Base-by-base conservation (phyloP, 2,329 filamentous ascomycete species). In the Microdochium bolleyi region DNA sequence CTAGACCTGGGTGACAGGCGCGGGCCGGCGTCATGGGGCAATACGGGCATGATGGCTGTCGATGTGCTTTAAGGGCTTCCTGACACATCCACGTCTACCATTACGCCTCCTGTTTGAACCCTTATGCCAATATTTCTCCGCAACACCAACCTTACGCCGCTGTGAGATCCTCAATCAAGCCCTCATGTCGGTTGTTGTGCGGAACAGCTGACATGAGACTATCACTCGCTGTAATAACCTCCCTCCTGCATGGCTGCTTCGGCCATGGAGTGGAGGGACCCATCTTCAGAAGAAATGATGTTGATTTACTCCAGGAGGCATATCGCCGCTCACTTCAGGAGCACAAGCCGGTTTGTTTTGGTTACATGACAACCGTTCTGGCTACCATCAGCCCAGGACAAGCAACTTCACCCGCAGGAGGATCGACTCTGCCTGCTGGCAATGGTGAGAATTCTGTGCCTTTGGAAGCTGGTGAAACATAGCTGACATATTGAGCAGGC, bases 351-450 rank as follows among this genome's bases (percentile, higher is more conserved):
- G 51, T 53, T 50, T 60, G 57, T 38, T 55, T 56, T 34, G 58
- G 56, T 1, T 60, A 60, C 30, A 55, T 57, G 46, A 60, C 56
- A n/a, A 60, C 57, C 9, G 51, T 59, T 7, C 21, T 55, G 16
- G 52, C 49, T 7, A 53, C 54, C 1, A 24, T 53, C 32, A 32
- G 13, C 11, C 30, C 37, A 19, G 22, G 41, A 49, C 30, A 53
- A 25, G 24, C 34, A 10, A 38, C 34, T 8, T 37, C 48, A 2
- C 41, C 48, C n/a, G 41, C 30, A 9, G 51, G 19, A 27, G 48
- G 24, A 46, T 21, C 41, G 3, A 46, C 41, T 8, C 5, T 46
- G 5, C n/a, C 41, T 16, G 41, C 41, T 22, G 41, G 41, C 41
- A 46, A 46, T 22, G 41, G 41, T 46, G 13, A 46, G 41, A 16